phyloP scores from a whole-genome alignment of 352 stramenopile genomes.

The Globisporangium viniferum region DNA sequence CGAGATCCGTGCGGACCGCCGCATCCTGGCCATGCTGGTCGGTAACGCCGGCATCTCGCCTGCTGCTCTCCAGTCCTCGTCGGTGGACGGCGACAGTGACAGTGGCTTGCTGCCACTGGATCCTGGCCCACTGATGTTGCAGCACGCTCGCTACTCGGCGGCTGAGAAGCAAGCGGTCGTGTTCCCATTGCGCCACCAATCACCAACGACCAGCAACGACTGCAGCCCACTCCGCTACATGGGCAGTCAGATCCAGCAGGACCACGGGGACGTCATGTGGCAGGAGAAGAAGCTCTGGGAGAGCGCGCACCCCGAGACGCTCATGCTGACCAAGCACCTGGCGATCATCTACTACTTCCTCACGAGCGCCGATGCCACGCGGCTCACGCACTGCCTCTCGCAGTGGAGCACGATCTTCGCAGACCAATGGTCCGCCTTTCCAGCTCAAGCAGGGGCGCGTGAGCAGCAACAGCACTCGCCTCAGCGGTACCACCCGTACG shows the following conservation, averaged over 20 bases:
- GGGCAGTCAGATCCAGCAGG: constrained; percentile 11
- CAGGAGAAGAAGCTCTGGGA: constrained; percentile 45
- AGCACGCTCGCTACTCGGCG: constrained; percentile 2
- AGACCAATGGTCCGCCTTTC: constrained; percentile 11
- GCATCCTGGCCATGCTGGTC: constrained; percentile 24
- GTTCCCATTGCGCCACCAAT: constrained; percentile 14
- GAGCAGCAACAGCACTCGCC: background rate
- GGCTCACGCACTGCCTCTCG: constrained; percentile 25
- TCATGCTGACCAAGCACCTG: constrained; percentile 51
- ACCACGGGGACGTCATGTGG: constrained; percentile 22
- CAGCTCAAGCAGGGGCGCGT: background rate
- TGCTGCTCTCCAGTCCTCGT: background rate
- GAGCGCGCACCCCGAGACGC: constrained; percentile 26
- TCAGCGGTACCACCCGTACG: constrained; percentile 9
- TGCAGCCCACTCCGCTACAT: background rate
- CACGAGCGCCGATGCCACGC: constrained; percentile 23
- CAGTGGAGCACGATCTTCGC: constrained; percentile 29
- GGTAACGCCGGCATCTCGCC: constrained; percentile 11
- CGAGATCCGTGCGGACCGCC: constrained; percentile 38
- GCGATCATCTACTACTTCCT: constrained; percentile 48
- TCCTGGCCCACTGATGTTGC: background rate
- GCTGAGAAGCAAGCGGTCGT: constrained; percentile 5
- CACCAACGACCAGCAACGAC: constrained; percentile 3
- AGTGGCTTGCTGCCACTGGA: constrained; percentile 10
- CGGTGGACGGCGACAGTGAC: constrained; percentile 16